Percentiles rank a stretch among this genome's conserved stretches.
These are phyloP conservation scores for Kodamaea sagamina DNA, from an alignment of 805 yeast species.

Conservation along the genomic window DNA sequence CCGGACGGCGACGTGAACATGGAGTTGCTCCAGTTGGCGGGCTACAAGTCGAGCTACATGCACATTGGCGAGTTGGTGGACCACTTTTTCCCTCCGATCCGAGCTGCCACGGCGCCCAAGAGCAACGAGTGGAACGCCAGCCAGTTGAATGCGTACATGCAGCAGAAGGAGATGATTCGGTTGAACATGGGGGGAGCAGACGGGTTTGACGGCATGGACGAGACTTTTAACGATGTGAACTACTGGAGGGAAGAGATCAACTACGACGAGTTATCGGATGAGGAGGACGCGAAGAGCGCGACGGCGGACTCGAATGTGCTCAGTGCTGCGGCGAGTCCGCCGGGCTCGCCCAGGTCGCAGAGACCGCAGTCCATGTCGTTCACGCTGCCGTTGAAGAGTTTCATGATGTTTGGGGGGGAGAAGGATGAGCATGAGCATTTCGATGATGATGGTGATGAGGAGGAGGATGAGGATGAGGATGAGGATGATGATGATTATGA, in stretches of 20 bases:
- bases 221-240: slow-evolving; percentile 80
- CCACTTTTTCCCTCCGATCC: slow-evolving; percentile 89
- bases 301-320: neutral
- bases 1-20: slow-evolving; percentile 96
- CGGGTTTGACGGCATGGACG: slow-evolving; percentile 41
- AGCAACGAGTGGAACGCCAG: slow-evolving; percentile 22
- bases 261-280: slow-evolving; percentile 54
- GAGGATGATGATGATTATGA: slow-evolving; percentile 18
- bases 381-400: slow-evolving; percentile 43
- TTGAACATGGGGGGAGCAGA: slow-evolving; percentile 40
- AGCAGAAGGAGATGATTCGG: slow-evolving; percentile 17
- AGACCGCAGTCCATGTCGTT: slow-evolving; percentile 40
- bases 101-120: slow-evolving; percentile 26
- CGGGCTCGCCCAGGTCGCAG: slow-evolving; percentile 22
- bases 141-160: slow-evolving; percentile 36
- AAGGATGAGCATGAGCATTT: slow-evolving; percentile 17
- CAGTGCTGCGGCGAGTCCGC: slow-evolving; percentile 9
- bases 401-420: slow-evolving; percentile 39
- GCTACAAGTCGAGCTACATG: slow-evolving; percentile 84
- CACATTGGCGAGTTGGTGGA: slow-evolving; percentile 92
- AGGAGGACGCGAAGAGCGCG: slow-evolving; percentile 15
- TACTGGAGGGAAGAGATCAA: slow-evolving; percentile 89
- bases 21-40: slow-evolving; percentile 93
- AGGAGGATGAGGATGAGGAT: slow-evolving; percentile 13
- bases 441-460: slow-evolving; percentile 16